phyloP scores from a whole-genome alignment of 495 filamentous ascomycete species.

The Cercophora newfieldiana region DNA sequence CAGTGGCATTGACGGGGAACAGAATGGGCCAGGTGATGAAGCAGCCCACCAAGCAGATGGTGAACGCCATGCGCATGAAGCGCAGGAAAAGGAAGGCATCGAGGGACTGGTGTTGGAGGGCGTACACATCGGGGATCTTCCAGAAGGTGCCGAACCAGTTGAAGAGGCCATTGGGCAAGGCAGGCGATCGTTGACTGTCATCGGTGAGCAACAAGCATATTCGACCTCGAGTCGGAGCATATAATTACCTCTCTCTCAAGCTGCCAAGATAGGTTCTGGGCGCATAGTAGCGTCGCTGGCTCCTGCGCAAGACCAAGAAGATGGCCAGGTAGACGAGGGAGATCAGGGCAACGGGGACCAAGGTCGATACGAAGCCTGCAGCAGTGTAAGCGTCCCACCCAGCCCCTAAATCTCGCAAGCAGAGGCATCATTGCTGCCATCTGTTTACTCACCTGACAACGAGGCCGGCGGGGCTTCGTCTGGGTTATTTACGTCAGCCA shows the following conservation, averaged over 20 bases:
- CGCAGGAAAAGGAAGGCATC: conserved; percentile 87
- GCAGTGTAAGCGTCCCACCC: background rate
- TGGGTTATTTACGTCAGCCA: background rate
- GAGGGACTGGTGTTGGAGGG: conserved; percentile 85
- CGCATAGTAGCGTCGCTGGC: conserved; percentile 75
- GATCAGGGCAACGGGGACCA: conserved; percentile 67
- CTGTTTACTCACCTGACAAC: conserved; percentile 31
- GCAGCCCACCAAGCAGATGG: conserved; percentile 77
- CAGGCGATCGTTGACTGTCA: conserved; percentile 64
- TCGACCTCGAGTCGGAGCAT: conserved; percentile 21
- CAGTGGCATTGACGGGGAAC: conserved; percentile 85
- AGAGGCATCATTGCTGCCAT: background rate
- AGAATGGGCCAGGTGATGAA: conserved; percentile 82
- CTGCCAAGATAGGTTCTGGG: conserved; percentile 85
- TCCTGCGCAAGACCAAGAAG: conserved; percentile 77
- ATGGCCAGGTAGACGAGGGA: conserved; percentile 63
- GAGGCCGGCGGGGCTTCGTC: conserved; percentile 15
- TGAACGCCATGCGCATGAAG: conserved; percentile 71
- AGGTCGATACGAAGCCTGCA: conserved; percentile 63
- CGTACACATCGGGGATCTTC: conserved; percentile 77
- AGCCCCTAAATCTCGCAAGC: background rate
- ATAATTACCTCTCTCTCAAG: conserved; percentile 60
- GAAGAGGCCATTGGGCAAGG: conserved; percentile 66
- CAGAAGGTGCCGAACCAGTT: conserved; percentile 78
- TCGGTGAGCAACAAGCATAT: conserved; percentile 2